Evolutionary conservation across 2,329 filamentous ascomycete genomes (phyloP).

Genomic region (Fusarium penzigii): DNA sequence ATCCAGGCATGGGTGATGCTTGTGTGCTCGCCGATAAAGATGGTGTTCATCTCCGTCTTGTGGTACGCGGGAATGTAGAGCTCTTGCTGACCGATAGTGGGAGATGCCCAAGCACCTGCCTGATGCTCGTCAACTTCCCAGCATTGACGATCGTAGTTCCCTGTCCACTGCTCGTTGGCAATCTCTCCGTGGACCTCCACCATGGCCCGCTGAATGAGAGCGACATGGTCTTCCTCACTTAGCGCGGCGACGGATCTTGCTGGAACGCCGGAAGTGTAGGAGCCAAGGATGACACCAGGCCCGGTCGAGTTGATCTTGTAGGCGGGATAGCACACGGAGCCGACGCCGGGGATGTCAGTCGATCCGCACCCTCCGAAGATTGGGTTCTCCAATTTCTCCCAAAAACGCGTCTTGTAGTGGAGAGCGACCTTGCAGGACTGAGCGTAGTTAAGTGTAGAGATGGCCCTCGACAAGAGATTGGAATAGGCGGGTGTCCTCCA

Average conservation of each 20-base stretch:
- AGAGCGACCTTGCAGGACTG: constrained; percentile 42
- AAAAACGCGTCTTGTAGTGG: constrained; percentile 62
- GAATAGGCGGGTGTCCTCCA: constrained; percentile 52
- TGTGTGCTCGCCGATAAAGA: constrained; percentile 70
- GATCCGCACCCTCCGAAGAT: constrained; percentile 66
- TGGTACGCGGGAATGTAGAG: constrained; percentile 74
- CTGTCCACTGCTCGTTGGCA: constrained; percentile 1
- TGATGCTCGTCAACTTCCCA: constrained; percentile 11
- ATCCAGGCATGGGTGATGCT: constrained; percentile 74
- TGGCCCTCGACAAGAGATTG: constrained; percentile 45
- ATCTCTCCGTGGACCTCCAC: constrained; percentile 7
- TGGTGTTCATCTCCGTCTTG: constrained; percentile 65
- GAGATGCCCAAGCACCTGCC: constrained; percentile 56
- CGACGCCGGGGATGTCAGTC: constrained; percentile 62
- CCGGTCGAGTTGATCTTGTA: constrained; percentile 66
- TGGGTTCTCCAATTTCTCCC: constrained; percentile 50
- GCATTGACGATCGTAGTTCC: constrained; percentile 10
- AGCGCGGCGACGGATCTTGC: constrained; percentile 5
- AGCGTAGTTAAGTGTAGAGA: constrained; percentile 45
- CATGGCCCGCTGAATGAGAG: constrained; percentile 8
- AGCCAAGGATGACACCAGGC: constrained; percentile 62
- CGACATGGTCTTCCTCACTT: constrained; percentile 35
- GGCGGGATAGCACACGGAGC: constrained; percentile 65
- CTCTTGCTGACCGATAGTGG: constrained; percentile 65
- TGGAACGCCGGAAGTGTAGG: constrained; percentile 50